Base-by-base conservation (phyloP, 306 rosid species). In the Hylodesmum podocarpum region DNA sequence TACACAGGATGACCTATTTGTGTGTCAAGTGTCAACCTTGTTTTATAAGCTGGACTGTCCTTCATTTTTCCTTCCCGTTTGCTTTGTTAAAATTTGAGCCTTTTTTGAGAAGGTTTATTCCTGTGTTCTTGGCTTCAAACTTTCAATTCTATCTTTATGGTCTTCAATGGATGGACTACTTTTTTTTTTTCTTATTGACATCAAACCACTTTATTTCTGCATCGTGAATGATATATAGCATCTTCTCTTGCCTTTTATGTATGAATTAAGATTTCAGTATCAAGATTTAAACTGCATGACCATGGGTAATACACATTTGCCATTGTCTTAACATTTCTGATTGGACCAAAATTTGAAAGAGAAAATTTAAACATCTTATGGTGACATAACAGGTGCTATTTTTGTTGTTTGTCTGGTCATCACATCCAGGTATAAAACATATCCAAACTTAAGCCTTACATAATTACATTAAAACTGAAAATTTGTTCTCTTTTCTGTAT, bases 391-490 rank as follows among this genome's bases (percentile, higher is more conserved):
- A 95, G 98, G 93, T 82, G 93, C 97, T 51, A 88, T 95, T 85
- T 95, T 95, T 81, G 78, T 92, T 76, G 97, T 92, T 75, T 95
- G 96, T 82, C 82, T 88, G 79, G 83, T 90, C 73, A 83, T 92
- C 77, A 92, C 98, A 51, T 89, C 90, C 84, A 90, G 98, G 98
- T 95, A 76, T 76, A 69, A 57, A 66, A 86, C 78, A 66, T 77
- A 39, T 77, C 75, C 70, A 67, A 66, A 58, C 47, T 68, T 53
- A 27, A 78, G 27, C 66, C 59, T 81, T 80, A 58, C 15, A 51
- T 39, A 34, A 39, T 49, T 64, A 31, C 47, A 5, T 15, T 62
- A 18, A 50, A 73, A 2, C 41, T 28, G 46, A 33, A 58, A 67
- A 51, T 13, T 73, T 53, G 14, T 53, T 68, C 53, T 54, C 21